A percentile compares a stretch with the other conserved stretches of the same genome.
Conservation (phyloP, 2,329 filamentous ascomycete species). For the Coniochaeta sp. region DNA sequence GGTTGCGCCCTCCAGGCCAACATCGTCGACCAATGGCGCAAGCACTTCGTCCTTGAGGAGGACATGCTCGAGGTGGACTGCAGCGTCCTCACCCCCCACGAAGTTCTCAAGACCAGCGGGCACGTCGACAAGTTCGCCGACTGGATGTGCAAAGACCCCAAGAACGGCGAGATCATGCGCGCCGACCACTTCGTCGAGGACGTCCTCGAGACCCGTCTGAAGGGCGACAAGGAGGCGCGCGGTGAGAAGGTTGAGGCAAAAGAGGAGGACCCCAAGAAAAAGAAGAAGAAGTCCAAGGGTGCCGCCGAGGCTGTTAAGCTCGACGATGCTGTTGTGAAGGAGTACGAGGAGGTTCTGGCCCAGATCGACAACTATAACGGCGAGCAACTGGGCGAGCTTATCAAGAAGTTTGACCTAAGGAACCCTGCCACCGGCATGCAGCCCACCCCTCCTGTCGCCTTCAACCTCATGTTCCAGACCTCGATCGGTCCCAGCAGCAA, state of each 20-base stretch:
- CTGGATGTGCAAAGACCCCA: constrained; percentile 99
- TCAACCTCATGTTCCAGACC: constrained; percentile 99
- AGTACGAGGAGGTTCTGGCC: constrained; percentile 88
- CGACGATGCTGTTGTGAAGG: constrained; percentile 75
- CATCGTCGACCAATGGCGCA: constrained; percentile 83
- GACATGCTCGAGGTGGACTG: constrained; percentile 95
- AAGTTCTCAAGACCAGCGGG: constrained; percentile 90
- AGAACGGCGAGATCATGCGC: constrained; percentile 92
- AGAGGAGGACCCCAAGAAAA: constrained; percentile 56
- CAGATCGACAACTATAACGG: constrained; percentile 94
- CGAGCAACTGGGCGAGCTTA: constrained; percentile 76
- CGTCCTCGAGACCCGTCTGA: constrained; percentile 77
- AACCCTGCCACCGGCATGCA: constrained; percentile 76
- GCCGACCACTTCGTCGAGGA: constrained; percentile 97
- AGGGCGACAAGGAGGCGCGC: constrained; percentile 87
- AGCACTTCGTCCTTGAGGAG: constrained; percentile 89
- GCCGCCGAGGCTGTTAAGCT: constrained; percentile 74
- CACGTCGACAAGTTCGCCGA: constrained; percentile 98
- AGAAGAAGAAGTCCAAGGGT: constrained; percentile 81
- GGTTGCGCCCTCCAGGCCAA: constrained; percentile 82
- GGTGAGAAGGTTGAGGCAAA: constrained; percentile 74
- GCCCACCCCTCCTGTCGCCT: constrained; percentile 74
- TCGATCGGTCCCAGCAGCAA: constrained; percentile 90
- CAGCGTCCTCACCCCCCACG: constrained; percentile 86
- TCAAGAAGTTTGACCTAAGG: constrained; percentile 84